Percentiles rank a stretch among this genome's conserved stretches.
Evolutionary conservation across 805 yeast species (phyloP).

Genomic region (Ogataea kodamae): DNA sequence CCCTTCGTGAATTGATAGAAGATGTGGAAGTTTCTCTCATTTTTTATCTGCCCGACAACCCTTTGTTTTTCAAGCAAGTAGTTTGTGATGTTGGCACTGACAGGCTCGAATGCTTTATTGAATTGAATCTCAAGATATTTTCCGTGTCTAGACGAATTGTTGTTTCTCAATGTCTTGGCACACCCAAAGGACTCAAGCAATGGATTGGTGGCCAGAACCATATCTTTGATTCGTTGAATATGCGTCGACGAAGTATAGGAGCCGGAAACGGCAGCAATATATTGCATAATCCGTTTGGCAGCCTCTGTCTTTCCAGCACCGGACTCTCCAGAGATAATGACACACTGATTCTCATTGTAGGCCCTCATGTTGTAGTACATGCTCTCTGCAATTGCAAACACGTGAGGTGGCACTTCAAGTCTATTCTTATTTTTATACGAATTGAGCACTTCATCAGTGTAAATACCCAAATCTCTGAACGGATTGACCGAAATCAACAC

Average conservation of each 20-base stretch:
- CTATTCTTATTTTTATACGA: slow-evolving; percentile 89
- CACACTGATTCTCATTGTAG: slow-evolving; percentile 93
- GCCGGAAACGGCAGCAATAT: slow-evolving; percentile 86
- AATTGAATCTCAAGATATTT: slow-evolving; percentile 90
- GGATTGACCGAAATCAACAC: slow-evolving; percentile 96
- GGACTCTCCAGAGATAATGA: slow-evolving; percentile 94
- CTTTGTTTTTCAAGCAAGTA: slow-evolving; percentile 92
- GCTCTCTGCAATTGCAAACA: slow-evolving; percentile 94
- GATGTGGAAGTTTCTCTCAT: slow-evolving; percentile 95
- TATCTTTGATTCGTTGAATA: slow-evolving; percentile 86
- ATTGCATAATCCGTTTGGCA: slow-evolving; percentile 96
- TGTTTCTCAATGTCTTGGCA: slow-evolving; percentile 86
- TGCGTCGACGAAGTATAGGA: slow-evolving; percentile 56
- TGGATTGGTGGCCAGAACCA: slow-evolving; percentile 97
- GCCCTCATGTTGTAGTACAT: slow-evolving; percentile 95
- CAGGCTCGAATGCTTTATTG: slow-evolving; percentile 78
- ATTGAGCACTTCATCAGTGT: slow-evolving; percentile 72
- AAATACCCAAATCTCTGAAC: slow-evolving; percentile 92
- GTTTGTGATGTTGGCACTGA: slow-evolving; percentile 93
- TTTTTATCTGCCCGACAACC: slow-evolving; percentile 89
- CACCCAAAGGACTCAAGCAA: slow-evolving; percentile 88
- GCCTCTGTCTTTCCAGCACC: slow-evolving; percentile 99
- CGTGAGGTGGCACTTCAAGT: slow-evolving; percentile 97
- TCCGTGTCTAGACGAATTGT: slow-evolving; percentile 89
- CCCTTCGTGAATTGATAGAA: slow-evolving; percentile 94